Base-by-base conservation (phyloP, 176 grass and related monocot genomes). In the Echinochloa phyllopogon region DNA sequence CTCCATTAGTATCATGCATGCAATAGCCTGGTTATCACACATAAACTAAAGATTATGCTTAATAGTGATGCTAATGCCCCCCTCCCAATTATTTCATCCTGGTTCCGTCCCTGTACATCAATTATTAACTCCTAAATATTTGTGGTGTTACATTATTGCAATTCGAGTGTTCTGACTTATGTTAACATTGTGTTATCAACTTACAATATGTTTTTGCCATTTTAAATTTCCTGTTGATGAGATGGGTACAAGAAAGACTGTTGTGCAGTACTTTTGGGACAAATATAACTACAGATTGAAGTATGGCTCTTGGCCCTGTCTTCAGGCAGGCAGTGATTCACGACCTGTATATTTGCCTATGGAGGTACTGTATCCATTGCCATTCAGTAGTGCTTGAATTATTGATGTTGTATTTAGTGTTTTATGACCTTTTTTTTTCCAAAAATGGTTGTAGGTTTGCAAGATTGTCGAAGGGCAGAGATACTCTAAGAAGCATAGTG, bases 381-480 rank as follows among this genome's bases (percentile, higher is more conserved):
- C 18, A 1, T 51, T 76, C 43, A 44, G 17, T 83, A 24, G 25
- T 79, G 41, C 56, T 72, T 56, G 2, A 73, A 8, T 65, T 41
- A 14, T 67, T 10, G 6, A 14, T 51, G 18, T 21, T 23, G 20
- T 76, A 10, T 79, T 53, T 36, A 53, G 3, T 57, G 12, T 76
- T 78, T 89, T 3, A 39, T 33, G 29, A 33, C 29, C 29, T 33
- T 33, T 33, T 33, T 33, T 33, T 69, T n/a, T n/a, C n/a, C 29
- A 62, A 76, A 67, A 39, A 64, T 56, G 48, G 5, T 41, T 86
- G 10, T 21, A 97, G 94, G 92, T 85, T 21, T 94, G 92, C 81
- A 91, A 85, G 72, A 97, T 97, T 70, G 61, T 97, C 0, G 90
- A 92, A 92, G 94, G 94, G 23, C 92, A 97, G 33, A 94, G 92